Evolutionary conservation across 2,329 filamentous ascomycete species (phyloP), one percentile per base, ranked within the genome.

Genomic region (Stagonosporopsis chrysanthemi): DNA sequence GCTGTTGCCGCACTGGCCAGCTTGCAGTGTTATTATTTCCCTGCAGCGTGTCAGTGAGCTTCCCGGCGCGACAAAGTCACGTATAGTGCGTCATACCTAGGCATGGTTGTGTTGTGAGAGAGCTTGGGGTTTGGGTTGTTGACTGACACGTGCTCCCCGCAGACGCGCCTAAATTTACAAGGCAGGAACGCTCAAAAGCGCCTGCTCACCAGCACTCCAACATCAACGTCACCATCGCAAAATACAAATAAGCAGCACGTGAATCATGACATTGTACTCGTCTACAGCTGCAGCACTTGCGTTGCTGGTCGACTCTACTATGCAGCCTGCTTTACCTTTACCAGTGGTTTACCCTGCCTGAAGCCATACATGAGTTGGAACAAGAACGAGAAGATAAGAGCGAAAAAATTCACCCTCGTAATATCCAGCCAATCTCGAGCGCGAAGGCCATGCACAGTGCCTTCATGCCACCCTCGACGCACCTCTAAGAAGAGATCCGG

Each of bases 21-120:
- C 94, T 81, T 99, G 95, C 71, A 99, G 90, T 62, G 96, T 99
- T 79, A 99, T 99, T 73, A 99, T 99, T 86, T 99, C 95, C 80
- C 95, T 97, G 69, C 1, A 1, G 7, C 22, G 6, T 22, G 40
- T 69, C n/a, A 67, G 61, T 26, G 40, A 36, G 33, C 24, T 17
- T 23, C 5, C 31, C 22, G 14, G 26, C 54, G 48, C 54, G 54
- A 19, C 29, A 35, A 8, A 2, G 7, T n/a, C 11, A 22, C 52
- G 22, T 41, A n/a, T 28, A 4, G n/a, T 39, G 35, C 12, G 19
- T 44, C 70, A 31, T 69, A 75, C 75, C 75, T 75, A 33, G 75
- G 75, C 75, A 77, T 77, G 56, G 59, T 75, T 66, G 60, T 65
- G 44, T 47, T 44, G 48, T 58, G 58, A 52, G 56, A 63, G 61